These are phyloP conservation scores for Schoenoplectus tabernaemontani DNA, from an alignment of 202 grass and related monocot genomes.

Conservation along the genomic window DNA sequence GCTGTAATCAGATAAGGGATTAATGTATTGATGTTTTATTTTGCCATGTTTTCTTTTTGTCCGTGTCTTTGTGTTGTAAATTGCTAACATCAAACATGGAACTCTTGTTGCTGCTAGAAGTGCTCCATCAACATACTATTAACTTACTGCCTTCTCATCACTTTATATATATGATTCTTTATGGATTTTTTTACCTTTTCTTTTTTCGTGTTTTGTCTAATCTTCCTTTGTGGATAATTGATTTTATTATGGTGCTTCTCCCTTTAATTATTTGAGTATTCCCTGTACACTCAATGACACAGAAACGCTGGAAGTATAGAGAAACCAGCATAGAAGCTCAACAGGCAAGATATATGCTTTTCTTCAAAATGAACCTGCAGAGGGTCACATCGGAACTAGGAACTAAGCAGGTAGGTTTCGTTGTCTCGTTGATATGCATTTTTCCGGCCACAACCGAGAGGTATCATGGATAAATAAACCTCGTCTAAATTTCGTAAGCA, in stretches of 20 bases:
- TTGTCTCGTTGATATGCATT: too few species aligned
- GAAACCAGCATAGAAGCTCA: too few species aligned
- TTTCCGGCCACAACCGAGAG: too few species aligned
- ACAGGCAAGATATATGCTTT: not conserved
- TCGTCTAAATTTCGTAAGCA: not conserved
- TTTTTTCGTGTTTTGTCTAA: too few species aligned
- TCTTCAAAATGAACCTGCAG: not conserved
- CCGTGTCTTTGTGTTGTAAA: constrained; percentile 19
- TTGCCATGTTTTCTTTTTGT: not conserved
- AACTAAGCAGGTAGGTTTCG: too few species aligned
- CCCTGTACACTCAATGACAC: too few species aligned
- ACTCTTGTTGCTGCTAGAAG: not conserved
- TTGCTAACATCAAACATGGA: constrained; percentile 10
- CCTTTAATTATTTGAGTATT: not conserved
- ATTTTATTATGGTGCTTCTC: not conserved
- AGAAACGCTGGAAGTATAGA: too few species aligned
- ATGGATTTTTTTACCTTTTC: not conserved
- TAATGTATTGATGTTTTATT: constrained; percentile 14
- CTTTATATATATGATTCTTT: constrained; percentile 21
- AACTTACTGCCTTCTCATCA: constrained; percentile 3
- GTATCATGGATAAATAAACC: too few species aligned
- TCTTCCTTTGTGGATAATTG: not conserved
- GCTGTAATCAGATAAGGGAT: not conserved
- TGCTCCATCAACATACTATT: not conserved
- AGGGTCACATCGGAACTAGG: too few species aligned